Conservation (phyloP, 2,329 filamentous ascomycete species). For the Ophiostoma triangulosporum region DNA sequence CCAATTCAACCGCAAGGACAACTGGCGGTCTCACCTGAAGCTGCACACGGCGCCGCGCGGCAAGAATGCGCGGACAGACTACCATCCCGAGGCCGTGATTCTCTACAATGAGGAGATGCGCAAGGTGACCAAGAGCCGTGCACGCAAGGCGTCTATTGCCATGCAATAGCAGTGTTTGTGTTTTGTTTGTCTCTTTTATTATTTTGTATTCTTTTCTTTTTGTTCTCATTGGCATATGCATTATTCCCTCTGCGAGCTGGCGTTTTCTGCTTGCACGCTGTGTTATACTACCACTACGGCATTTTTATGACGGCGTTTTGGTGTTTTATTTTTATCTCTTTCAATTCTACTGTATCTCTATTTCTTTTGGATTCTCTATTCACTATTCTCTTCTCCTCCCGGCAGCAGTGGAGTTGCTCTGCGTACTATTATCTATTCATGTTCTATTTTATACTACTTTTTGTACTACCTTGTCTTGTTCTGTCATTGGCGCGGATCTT, state of each 20-base stretch:
- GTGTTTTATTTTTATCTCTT: background rate
- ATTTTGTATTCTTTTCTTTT: background rate
- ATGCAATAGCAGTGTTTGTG: background rate
- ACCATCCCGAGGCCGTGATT: constrained; percentile 17
- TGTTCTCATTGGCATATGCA: background rate
- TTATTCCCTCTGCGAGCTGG: constrained; percentile 1
- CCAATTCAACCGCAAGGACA: constrained; percentile 26
- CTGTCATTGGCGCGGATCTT: background rate
- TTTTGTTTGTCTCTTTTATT: background rate
- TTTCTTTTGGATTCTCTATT: background rate
- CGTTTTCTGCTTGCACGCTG: background rate
- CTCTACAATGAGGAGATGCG: constrained; percentile 16
- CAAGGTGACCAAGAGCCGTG: constrained; percentile 13
- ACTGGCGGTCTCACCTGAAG: constrained; percentile 25
- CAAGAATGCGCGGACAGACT: constrained; percentile 21
- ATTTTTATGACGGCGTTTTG: constrained; percentile 1
- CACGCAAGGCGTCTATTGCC: constrained; percentile 9
- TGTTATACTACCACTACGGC: too few relatives aligned
- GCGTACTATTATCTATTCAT: background rate
- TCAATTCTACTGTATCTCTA: background rate
- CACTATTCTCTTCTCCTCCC: too few relatives aligned
- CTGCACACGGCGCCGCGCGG: constrained; percentile 22
- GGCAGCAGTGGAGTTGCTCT: background rate
- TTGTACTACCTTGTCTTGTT: background rate
- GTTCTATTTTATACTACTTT: background rate